Conservation (phyloP, 371 early-diverging fungal species). For the Mortierella sp. region DNA sequence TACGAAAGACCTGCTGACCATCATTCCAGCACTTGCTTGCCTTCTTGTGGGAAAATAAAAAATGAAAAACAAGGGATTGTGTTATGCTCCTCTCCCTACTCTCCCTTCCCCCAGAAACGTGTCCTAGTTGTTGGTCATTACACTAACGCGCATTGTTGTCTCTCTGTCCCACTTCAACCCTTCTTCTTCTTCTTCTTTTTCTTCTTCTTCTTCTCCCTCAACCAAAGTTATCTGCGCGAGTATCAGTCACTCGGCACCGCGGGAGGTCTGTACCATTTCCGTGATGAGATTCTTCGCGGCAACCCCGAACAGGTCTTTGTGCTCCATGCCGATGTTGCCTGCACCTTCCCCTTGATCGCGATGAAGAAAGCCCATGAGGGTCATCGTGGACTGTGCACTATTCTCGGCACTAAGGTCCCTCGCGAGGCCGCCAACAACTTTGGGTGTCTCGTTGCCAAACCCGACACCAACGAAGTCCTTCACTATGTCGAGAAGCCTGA, state of each 20-base stretch:
- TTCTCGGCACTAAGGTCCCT: constrained; percentile 85
- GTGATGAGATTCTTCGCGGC: constrained; percentile 94
- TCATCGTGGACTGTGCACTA: constrained; percentile 84
- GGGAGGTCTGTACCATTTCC: constrained; percentile 97
- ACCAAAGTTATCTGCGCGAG: constrained; percentile 90
- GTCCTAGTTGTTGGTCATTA: background rate
- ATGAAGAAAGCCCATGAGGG: constrained; percentile 86
- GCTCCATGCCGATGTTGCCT: constrained; percentile 95
- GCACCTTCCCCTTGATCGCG: constrained; percentile 89
- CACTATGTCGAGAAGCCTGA: constrained; percentile 99
- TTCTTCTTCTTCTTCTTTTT: background rate
- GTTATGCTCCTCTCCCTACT: background rate
- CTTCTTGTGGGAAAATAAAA: background rate
- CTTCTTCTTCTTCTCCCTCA: background rate
- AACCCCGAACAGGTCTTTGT: constrained; percentile 93
- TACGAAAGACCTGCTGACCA: constrained; percentile 48
- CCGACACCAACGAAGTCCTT: constrained; percentile 84
- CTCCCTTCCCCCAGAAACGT: background rate
- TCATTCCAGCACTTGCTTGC: constrained; percentile 10
- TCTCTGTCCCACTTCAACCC: background rate
- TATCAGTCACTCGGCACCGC: constrained; percentile 97
- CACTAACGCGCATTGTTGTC: background rate
- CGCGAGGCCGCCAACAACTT: constrained; percentile 83
- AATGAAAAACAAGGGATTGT: background rate
- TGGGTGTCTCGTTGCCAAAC: constrained; percentile 93